Conservation (phyloP, 768 basidiomycete genomes). For the Gloeostereum incarnatum region DNA sequence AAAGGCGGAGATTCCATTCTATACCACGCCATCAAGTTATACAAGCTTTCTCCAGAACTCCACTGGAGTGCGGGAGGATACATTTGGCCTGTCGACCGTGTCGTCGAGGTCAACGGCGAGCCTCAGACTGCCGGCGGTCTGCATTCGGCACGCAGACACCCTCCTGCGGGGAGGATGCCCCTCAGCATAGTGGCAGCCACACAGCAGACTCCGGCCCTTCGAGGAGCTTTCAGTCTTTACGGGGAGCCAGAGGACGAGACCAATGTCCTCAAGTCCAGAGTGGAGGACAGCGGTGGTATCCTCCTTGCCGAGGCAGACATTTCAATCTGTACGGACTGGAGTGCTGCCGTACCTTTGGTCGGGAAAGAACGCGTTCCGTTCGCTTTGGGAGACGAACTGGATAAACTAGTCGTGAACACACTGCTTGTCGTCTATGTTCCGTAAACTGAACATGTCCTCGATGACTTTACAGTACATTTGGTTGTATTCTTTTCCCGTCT, state of each 20-base stretch:
- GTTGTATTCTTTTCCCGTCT: not conserved
- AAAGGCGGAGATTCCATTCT: slow-evolving; percentile 71
- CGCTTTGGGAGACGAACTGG: slow-evolving; percentile 53
- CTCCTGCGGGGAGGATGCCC: slow-evolving; percentile 15
- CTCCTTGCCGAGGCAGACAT: slow-evolving; percentile 56
- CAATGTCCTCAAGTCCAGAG: slow-evolving; percentile 35
- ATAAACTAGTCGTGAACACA: slow-evolving; percentile 72
- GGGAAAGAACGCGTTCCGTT: slow-evolving; percentile 66
- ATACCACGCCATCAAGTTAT: slow-evolving; percentile 69
- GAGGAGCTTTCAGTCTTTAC: slow-evolving; percentile 30
- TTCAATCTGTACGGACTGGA: slow-evolving; percentile 46
- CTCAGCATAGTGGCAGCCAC: slow-evolving; percentile 7
- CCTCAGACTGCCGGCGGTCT: slow-evolving; percentile 10
- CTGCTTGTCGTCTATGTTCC: slow-evolving; percentile 63
- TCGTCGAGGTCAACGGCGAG: slow-evolving; percentile 53
- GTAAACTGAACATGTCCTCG: too few species aligned
- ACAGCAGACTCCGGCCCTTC: slow-evolving; percentile 24
- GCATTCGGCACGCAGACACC: too few species aligned
- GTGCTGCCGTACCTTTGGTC: slow-evolving; percentile 26
- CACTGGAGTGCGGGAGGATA: slow-evolving; percentile 81
- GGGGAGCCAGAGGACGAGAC: slow-evolving; percentile 8
- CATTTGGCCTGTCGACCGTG: slow-evolving; percentile 68
- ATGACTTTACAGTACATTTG: too few species aligned
- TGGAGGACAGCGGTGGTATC: slow-evolving; percentile 63
- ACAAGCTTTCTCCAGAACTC: slow-evolving; percentile 65